These are phyloP conservation scores for Parmelia sp. DNA, from an alignment of 495 filamentous ascomycete genomes.

Conservation along the genomic window DNA sequence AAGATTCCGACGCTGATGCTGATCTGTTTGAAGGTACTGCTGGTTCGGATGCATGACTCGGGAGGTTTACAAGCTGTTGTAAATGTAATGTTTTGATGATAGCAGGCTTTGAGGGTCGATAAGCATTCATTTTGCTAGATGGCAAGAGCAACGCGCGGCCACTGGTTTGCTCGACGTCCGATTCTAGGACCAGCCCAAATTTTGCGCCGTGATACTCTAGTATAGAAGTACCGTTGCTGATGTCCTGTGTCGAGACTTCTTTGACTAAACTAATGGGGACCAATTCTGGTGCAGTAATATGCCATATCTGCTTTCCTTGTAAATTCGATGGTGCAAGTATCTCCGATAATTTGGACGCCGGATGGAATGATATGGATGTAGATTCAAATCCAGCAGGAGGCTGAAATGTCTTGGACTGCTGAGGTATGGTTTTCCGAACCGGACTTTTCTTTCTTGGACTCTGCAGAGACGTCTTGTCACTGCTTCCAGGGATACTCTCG, in stretches of 20 bases:
- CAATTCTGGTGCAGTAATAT: conserved; percentile 46
- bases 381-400: conserved; percentile 38
- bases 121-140: conserved; percentile 15
- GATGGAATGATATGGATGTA: conserved; percentile 18
- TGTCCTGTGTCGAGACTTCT: conserved; percentile 34
- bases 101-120: conserved; percentile 7
- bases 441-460: neutral
- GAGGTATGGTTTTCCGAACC: neutral
- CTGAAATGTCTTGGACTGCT: conserved; percentile 16
- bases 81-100: conserved; percentile 22
- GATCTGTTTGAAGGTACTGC: neutral
- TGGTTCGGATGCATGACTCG: conserved; percentile 1
- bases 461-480: conserved; percentile 10
- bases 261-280: conserved; percentile 39
- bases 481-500: conserved; percentile 9
- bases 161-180: neutral
- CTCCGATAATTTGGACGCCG: conserved; percentile 20
- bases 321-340: conserved; percentile 30
- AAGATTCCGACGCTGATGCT: conserved; percentile 5
- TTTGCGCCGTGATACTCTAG: conserved; percentile 35
- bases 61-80: conserved; percentile 22
- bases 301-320: conserved; percentile 48
- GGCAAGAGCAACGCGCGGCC: conserved; percentile 18
- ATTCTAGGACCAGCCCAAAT: conserved; percentile 28
- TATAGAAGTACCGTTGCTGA: conserved; percentile 31